These are phyloP conservation scores for Cryptococcus amylolentus DNA, from an alignment of 1,284 basidiomycete species.

Conservation along the genomic window DNA sequence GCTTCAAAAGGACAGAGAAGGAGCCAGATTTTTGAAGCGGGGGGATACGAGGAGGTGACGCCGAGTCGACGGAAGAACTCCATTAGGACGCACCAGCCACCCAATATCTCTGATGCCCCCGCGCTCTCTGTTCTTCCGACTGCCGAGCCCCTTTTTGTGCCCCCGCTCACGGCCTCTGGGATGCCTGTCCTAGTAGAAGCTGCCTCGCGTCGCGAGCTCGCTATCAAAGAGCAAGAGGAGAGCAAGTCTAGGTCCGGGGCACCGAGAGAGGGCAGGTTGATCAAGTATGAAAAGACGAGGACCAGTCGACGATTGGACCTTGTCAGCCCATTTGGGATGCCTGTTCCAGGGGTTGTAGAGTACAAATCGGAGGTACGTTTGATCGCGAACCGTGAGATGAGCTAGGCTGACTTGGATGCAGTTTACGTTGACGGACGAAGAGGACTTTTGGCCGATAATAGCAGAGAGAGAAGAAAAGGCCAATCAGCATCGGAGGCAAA, in stretches of 20 bases:
- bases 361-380: constrained; percentile 22
- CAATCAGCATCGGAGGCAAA: constrained; percentile 5
- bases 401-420: constrained; percentile 1
- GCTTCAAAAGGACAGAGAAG: neutral
- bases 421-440: constrained; percentile 25
- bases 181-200: constrained; percentile 8
- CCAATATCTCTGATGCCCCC: neutral
- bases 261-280: constrained; percentile 1
- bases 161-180: constrained; percentile 3
- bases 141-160: neutral
- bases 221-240: constrained; percentile 2
- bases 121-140: neutral
- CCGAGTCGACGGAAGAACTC: neutral
- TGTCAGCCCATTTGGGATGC: constrained; percentile 22
- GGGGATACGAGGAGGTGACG: neutral
- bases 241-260: constrained; percentile 1
- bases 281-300: constrained; percentile 16
- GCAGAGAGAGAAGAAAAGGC: constrained; percentile 18
- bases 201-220: constrained; percentile 13
- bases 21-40: neutral
- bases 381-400: neutral
- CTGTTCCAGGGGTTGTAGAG: constrained; percentile 17
- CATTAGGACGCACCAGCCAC: neutral
- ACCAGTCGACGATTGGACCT: constrained; percentile 9
- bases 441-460: constrained; percentile 33